Evolutionary conservation across 1,284 basidiomycete species (phyloP), one percentile per base, ranked within the genome.

Genomic region (Apiotrichum porosum): DNA sequence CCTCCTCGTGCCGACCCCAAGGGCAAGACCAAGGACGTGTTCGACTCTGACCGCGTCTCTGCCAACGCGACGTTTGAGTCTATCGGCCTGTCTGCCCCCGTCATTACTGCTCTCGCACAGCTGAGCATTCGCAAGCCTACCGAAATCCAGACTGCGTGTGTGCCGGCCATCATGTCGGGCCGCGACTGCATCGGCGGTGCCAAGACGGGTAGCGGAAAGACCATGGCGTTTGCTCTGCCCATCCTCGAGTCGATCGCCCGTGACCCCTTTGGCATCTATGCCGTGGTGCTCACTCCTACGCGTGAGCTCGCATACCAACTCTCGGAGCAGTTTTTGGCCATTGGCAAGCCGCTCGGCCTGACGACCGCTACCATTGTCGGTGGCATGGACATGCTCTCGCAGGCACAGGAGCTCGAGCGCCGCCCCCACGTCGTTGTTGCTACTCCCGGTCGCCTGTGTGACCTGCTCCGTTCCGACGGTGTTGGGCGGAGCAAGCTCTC

Each of bases 161-260:
- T 98, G 59, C 90, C 90, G 3, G 83, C 85, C 5, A 81, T 97
- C 44, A 76, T 98, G 22, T 75, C 79, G 72, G 88, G 85, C 49
- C 81, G 83, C 63, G 94, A 99, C 73, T 93, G 89, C 67, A 89
- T 97, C 55, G 95, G 95, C 26, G 93, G 95, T 55, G 93, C 95
- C 1, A 94, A 97, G 76, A 99, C 94, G 0, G 95, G 94, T 52
- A 93, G 88, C 9, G 94, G 94, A 62, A 98, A 98, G 76, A 99
- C 95, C 0, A 84, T 98, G 49, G 93, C 95, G 0, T 99, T 99
- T 61, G 91, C 94, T 1, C 75, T 98, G 10, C 95, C 95, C 2
- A 95, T 97, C 43, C 78, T 98, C 8, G 92, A 99, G 73, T 83
- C 83, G 64, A 79, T 99, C 19, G 83, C 86, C 0, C 74, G 80